Base-by-base conservation (phyloP, 768 basidiomycete genomes). In the Pholiota microspora region DNA sequence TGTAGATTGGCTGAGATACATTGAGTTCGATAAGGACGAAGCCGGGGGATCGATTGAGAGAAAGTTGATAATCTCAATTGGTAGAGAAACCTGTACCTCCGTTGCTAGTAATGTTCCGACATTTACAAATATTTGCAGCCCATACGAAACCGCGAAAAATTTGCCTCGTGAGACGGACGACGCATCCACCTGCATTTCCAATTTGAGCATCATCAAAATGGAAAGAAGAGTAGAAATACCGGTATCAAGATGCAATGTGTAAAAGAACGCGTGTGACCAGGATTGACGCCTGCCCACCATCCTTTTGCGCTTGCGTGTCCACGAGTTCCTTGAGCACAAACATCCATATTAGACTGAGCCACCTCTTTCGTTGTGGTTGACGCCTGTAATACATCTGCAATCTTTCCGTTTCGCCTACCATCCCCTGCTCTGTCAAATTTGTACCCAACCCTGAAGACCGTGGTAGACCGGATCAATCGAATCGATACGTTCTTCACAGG, bases 251-350 rank as follows among this genome's bases (percentile, higher is more conserved):
- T 76, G 49, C 78, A 83, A 63, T 92, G 86, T 13, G 79, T 77
- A 68, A 93, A 91, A 16, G 83, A 77, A 7, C 77, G 71, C 4
- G 75, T 73, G 57, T 86, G 82, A 1, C 83, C 82, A 2, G 87
- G 73, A 12, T 74, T 70, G 5, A 95, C 84, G 7, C 94, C 94
- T 4, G 83, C 77, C 93, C 94, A 96, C 89, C 92, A 96, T 0
- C 93, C 94, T 62, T 84, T 86, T 21, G 85, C 88, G 36, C 88
- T 92, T 8, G 87, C 89, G 64, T 84, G 79, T 2, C 89, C 88
- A 57, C 80, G 79, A 6, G 82, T 69, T 24, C 80, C 81, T 35
- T 77, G 77, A 46, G 86, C 81, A 5, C 85, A 83, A 65, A 85
- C 83, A 60, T 85, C 82, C 24, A 96, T 75, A 3, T 73, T 73